Evolutionary conservation across 805 yeast genomes (phyloP), one percentile per base, ranked within the genome.

Genomic region (Myxozyma melibiosi): DNA sequence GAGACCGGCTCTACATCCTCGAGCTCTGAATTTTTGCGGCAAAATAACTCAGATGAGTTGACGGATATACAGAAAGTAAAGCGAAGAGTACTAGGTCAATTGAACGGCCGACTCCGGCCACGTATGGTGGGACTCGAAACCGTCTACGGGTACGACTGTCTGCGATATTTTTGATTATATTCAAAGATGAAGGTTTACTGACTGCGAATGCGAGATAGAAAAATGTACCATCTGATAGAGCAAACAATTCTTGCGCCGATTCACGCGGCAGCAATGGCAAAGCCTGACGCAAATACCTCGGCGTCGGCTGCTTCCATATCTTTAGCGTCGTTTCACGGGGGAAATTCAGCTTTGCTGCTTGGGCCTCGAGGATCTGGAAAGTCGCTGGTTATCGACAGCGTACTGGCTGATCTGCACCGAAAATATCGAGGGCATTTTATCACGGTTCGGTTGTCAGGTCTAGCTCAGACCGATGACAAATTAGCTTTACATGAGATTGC

Each of bases 351-450:
- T 11, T 73, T 92, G 5, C 57, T 92, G 1, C 77, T 90, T 43
- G 98, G 98, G 0, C 89, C 96, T 0, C 74, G 90, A 41, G 83
- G 86, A 2, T 75, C 84, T 4, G 97, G 96, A 0, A 92, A 92
- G 68, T 77, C 91, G 0, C 72, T 81, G 1, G 70, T 88, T 2
- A 73, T 92, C 2, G 77, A 85, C 30, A 72, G 77, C 4, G 90
- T 86, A 0, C 54, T 94, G 16, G 58, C 67, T 0, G 73, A 75
- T 13, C 70, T 90, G 28, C 62, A 71, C 3, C 35, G 61, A 14
- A 70, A 73, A 31, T 79, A 78, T 65, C 61, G 64, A 1, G 67
- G 57, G 20, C 81, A 82, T 48, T 89, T 83, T 67, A 75, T 91
- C 16, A 75, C 80, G 0, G 80, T 94, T 9, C 70, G 78, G 22